Conservation (phyloP, 495 filamentous ascomycete genomes). For the Talaromyces trachyspermus region DNA sequence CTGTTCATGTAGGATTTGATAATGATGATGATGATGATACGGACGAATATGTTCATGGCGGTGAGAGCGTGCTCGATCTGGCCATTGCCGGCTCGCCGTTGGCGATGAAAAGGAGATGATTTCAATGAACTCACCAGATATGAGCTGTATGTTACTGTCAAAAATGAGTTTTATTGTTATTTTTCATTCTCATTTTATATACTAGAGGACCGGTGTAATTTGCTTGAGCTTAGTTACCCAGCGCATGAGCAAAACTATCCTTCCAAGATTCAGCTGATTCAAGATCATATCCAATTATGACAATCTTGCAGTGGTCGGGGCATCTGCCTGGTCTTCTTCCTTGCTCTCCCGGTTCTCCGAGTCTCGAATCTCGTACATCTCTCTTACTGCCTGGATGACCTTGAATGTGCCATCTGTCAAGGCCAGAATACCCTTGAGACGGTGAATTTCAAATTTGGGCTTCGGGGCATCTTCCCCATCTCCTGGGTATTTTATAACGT, state of each 20-base stretch:
- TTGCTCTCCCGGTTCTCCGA: slow-evolving; percentile 27
- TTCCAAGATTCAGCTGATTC: slow-evolving; percentile 25
- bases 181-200: too few relatives aligned
- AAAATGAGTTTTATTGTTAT: neutral
- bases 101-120: slow-evolving; percentile 5
- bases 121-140: neutral
- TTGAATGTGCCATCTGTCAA: slow-evolving; percentile 54
- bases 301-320: slow-evolving; percentile 55
- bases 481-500: neutral
- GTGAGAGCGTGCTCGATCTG: slow-evolving; percentile 1
- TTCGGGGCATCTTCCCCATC: neutral
- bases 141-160: too few relatives aligned
- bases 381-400: slow-evolving; percentile 85
- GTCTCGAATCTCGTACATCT: slow-evolving; percentile 87
- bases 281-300: slow-evolving; percentile 69
- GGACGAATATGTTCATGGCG: neutral
- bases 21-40: neutral
- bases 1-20: slow-evolving; percentile 28
- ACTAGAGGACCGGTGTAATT: too few relatives aligned
- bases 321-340: slow-evolving; percentile 14
- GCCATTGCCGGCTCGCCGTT: slow-evolving; percentile 5
- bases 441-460: slow-evolving; percentile 63
- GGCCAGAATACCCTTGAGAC: slow-evolving; percentile 70
- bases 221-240: too few relatives aligned
- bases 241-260: slow-evolving; percentile 26